Evolutionary conservation across 148 eudicot species (phyloP).

Genomic region (Spergularia bocconei): DNA sequence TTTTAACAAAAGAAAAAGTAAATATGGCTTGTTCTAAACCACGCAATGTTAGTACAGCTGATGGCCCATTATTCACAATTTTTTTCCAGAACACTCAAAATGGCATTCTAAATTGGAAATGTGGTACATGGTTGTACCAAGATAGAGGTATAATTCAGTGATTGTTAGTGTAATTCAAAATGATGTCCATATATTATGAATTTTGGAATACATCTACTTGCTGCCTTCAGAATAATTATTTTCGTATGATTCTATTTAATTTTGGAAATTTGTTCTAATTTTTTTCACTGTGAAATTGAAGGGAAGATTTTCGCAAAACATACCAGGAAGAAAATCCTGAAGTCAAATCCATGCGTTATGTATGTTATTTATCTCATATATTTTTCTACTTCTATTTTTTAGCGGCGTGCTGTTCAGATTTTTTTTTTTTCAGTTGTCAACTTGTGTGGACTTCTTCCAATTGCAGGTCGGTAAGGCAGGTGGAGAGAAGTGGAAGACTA

Average conservation of each 20-base stretch:
- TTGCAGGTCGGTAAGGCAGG: slow-evolving; percentile 82
- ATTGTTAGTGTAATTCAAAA: not conserved
- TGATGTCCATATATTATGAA: not conserved
- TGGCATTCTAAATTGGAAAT: not conserved
- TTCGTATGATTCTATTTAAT: not conserved
- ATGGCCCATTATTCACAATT: not conserved
- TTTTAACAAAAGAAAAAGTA: not conserved
- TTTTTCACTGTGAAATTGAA: slow-evolving; percentile 24
- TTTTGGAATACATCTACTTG: not conserved
- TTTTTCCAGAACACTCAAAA: not conserved
- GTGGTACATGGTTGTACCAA: not conserved
- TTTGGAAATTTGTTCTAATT: slow-evolving; percentile 14
- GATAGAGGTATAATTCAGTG: not conserved
- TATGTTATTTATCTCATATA: slow-evolving; percentile 29
- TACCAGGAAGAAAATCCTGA: slow-evolving; percentile 76
- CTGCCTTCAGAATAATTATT: not conserved
- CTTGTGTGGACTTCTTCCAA: not conserved
- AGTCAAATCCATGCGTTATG: slow-evolving; percentile 77
- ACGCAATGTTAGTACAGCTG: not conserved
- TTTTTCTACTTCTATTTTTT: slow-evolving; percentile 2
- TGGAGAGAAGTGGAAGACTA: slow-evolving; percentile 89
- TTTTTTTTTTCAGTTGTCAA: not conserved
- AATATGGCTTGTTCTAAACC: not conserved
- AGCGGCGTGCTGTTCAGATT: not conserved
- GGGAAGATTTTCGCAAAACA: slow-evolving; percentile 89